Percentiles rank a stretch among this genome's conserved stretches.
Evolutionary conservation across 441 rosid genomes (phyloP).

Genomic region (Aquilaria agallochum): DNA sequence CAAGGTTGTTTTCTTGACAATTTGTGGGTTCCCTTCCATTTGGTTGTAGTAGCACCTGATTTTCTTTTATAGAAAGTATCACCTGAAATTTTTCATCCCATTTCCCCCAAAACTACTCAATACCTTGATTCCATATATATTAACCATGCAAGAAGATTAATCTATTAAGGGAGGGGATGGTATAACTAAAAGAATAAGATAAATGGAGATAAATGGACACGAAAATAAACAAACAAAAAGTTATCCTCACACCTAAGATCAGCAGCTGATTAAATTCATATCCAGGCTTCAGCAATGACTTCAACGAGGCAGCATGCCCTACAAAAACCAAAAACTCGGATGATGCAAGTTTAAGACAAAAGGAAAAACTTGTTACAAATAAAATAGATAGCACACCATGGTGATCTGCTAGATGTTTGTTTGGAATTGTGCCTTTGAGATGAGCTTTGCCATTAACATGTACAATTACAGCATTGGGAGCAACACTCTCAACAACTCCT

Average conservation of each 20-base stretch:
- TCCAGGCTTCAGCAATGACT: constrained; percentile 80
- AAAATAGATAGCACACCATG: constrained; percentile 55
- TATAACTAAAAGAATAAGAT: too few relatives aligned
- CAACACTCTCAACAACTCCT: constrained; percentile 75
- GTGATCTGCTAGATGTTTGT: constrained; percentile 92
- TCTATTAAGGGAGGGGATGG: too few relatives aligned
- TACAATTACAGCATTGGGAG: constrained; percentile 55
- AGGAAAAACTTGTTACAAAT: background rate
- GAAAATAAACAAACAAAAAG: background rate
- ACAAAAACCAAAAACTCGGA: constrained; percentile 29
- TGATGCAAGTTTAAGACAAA: constrained; percentile 13
- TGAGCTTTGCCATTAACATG: constrained; percentile 54
- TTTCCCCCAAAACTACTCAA: too few relatives aligned
- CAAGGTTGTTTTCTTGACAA: too few relatives aligned
- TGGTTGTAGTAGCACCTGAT: too few relatives aligned
- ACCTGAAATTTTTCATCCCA: too few relatives aligned
- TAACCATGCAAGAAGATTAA: too few relatives aligned
- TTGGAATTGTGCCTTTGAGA: constrained; percentile 68
- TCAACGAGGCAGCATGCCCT: constrained; percentile 71
- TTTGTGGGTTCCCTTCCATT: too few relatives aligned
- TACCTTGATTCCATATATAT: too few relatives aligned
- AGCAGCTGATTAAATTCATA: constrained; percentile 77
- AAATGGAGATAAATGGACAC: background rate
- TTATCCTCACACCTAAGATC: constrained; percentile 61
- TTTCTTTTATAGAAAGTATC: too few relatives aligned